Evolutionary conservation across 2,329 filamentous ascomycete genomes (phyloP), one percentile per base, ranked within the genome.

Genomic region (Geosmithia putterillii): DNA sequence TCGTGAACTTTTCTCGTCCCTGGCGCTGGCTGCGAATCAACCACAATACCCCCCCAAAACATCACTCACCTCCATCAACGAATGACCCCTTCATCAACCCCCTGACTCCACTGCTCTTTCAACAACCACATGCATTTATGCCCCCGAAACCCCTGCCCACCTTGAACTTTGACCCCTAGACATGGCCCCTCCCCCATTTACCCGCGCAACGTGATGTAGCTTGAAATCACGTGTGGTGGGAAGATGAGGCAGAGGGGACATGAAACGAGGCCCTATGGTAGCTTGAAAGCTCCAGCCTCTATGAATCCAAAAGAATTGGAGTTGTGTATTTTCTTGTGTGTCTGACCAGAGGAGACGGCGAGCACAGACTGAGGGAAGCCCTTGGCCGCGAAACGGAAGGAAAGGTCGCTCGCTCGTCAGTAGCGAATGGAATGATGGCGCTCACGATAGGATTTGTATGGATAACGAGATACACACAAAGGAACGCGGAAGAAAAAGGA

Each of bases 281-380:
- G 73, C 74, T 77, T 77, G 64, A 77, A 76, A 76, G 73, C 73
- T 75, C 73, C 73, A 76, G 71, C 70, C 72, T 71, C 21, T 25
- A 32, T 32, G 28, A 32, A 32, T 39, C 3, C 14, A 41, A 41
- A 28, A 22, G 38, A 39, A 22, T 6, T 25, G 20, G 36, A 38
- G 20, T 18, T 19, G 10, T 18, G 15, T 38, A 10, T 38, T 10
- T 4, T 37, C 7, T 20, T 19, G 38, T 25, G 21, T 7, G 21
- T 21, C 15, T 18, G 28, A 9, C 28, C 10, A 32, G 28, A 32
- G 28, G 28, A n/a, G n/a, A 38, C 36, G 12, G 15, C 20, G 36
- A 38, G 36, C 15, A 4, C 9, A n/a, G 36, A 12, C 17, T 9
- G 17, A 7, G 36, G 36, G 17, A n/a, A 38, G n/a, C 21, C 38